Conservation (phyloP, 176 grass and related monocot species). For the Phragmites australis region DNA sequence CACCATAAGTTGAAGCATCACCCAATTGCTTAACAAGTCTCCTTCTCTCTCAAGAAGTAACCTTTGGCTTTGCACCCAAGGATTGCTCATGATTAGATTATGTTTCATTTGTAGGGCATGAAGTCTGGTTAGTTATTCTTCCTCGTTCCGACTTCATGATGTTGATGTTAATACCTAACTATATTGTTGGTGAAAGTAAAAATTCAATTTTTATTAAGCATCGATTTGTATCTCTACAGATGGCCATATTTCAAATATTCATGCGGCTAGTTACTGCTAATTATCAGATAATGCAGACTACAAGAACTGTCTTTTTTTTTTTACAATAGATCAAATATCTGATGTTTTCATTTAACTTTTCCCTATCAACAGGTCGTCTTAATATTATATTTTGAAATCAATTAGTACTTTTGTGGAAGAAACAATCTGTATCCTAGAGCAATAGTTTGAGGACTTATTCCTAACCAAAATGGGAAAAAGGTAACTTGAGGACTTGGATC, state of each 20-base stretch:
- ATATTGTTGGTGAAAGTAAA: neutral
- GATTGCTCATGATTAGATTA: constrained; percentile 31
- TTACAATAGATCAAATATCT: neutral
- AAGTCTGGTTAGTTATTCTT: constrained; percentile 2
- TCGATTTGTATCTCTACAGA: neutral
- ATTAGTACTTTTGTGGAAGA: neutral
- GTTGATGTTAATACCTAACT: neutral
- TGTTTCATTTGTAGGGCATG: neutral
- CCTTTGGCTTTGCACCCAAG: constrained; percentile 38
- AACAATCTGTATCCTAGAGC: neutral
- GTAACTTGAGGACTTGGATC: neutral
- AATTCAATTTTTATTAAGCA: neutral
- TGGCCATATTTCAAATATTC: neutral
- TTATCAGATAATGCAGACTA: neutral
- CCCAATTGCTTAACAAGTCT: constrained; percentile 35
- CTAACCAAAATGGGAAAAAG: neutral
- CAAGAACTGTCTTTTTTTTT: neutral
- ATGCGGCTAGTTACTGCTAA: neutral
- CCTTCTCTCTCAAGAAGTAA: constrained; percentile 20
- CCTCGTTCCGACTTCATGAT: neutral
- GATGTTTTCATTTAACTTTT: neutral
- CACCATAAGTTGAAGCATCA: constrained; percentile 16
- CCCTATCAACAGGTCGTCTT: too few species aligned
- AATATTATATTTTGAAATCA: neutral
- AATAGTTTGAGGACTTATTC: neutral